Evolutionary conservation across 768 basidiomycete genomes (phyloP), one percentile per base, ranked within the genome.

Genomic region (Tephrocybe sp.): DNA sequence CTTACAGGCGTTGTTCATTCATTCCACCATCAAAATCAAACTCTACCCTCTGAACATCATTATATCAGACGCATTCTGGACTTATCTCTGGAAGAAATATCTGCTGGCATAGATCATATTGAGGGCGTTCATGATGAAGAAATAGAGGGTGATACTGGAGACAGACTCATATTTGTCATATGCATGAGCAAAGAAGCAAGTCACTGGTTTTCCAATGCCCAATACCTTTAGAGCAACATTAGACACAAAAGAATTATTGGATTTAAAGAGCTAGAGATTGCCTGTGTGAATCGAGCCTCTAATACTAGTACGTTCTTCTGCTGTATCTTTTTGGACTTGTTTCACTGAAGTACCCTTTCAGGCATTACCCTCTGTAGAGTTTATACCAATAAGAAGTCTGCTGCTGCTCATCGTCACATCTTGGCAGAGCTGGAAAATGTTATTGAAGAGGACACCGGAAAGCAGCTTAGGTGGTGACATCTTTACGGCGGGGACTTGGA

Each of bases 141-240:
- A 1, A 42, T 41, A n/a, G 22, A 51, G 36, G 37, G 39, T 46
- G 23, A 61, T 47, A 47, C 9, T 9, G 46, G 18, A 5, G 18
- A 55, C 34, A 40, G 64, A 1, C 47, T 50, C 3, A 56, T n/a
- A n/a, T n/a, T 65, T 19, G 39, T 63, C 3, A 49, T 64, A 9
- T 67, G 66, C 40, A 65, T 67, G 64, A 40, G 16, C 12, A 33
- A 37, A 13, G 54, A 61, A 4, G 50, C 41, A 4, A 65, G 64
- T 38, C 34, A n/a, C 2, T 45, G 47, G 6, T 57, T 67, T 2
- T 23, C 37, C 0, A n/a, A 30, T 2, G 56, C 58, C 1, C 57
- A 61, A 18, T 65, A 59, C 40, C 15, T 64, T 8, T 63, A 67
- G 46, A 60, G 61, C 21, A 58, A 67, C 47, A 68, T 66, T 21